A percentile compares a stretch with the other conserved stretches of the same genome.
phyloP scores from a whole-genome alignment of 1,284 basidiomycete genomes.

The Cerioporus squamosus region DNA sequence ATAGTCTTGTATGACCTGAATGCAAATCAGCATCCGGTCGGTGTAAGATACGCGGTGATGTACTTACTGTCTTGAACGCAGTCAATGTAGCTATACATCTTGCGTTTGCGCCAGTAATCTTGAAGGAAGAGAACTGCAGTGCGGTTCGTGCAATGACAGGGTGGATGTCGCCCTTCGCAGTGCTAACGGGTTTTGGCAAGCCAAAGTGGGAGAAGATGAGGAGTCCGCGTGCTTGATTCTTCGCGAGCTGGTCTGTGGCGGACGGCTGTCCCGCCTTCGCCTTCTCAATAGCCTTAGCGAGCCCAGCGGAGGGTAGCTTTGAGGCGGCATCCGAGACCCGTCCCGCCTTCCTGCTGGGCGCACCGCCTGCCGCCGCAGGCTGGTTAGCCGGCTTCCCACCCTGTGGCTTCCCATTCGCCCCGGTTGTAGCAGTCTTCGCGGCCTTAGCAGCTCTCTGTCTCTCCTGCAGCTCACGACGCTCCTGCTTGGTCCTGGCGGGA shows the following conservation, averaged over 20 bases:
- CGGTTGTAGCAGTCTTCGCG: conserved; percentile 32
- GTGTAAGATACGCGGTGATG: neutral
- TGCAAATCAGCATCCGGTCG: conserved; percentile 4
- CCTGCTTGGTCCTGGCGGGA: conserved; percentile 67
- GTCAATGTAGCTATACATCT: conserved; percentile 87
- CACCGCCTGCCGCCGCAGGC: conserved; percentile 3
- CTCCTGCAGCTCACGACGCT: conserved; percentile 80
- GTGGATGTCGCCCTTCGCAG: conserved; percentile 81
- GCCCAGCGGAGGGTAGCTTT: conserved; percentile 18
- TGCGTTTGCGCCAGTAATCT: conserved; percentile 87
- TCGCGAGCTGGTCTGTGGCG: conserved; percentile 15
- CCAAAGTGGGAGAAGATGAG: conserved; percentile 87
- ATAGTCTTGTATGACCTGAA: conserved; percentile 88
- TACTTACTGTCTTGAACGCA: conserved; percentile 80
- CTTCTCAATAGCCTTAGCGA: conserved; percentile 21
- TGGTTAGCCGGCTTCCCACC: conserved; percentile 13
- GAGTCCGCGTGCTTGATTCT: conserved; percentile 51
- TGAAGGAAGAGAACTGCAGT: conserved; percentile 84
- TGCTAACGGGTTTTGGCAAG: conserved; percentile 62
- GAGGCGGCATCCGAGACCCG: conserved; percentile 25
- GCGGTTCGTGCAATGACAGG: conserved; percentile 80
- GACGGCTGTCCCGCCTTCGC: conserved; percentile 26
- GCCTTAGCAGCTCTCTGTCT: conserved; percentile 78
- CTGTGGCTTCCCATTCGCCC: conserved; percentile 22
- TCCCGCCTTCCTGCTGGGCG: conserved; percentile 23